Base-by-base conservation (phyloP, 2,329 filamentous ascomycete genomes). In the Zasmidium angulare region DNA sequence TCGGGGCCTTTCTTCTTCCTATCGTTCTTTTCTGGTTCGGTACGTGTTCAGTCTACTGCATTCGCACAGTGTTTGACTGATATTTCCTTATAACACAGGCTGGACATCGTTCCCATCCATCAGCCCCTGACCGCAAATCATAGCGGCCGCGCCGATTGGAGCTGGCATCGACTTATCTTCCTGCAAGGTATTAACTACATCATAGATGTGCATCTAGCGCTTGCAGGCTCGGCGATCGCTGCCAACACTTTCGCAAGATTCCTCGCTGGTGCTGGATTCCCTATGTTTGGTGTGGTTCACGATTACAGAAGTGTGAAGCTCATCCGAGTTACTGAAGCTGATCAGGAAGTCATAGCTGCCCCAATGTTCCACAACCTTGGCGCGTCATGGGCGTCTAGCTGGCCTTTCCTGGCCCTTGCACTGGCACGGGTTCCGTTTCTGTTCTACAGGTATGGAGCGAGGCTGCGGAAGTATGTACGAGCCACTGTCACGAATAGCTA, bases 31-130 rank as follows among this genome's bases (percentile, higher is more conserved):
- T 82, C 69, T 40, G 78, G 79, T 36, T 80, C 59, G 78, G 74
- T 43, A 43, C 36, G 36, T 43, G 11, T 29, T 11, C 26, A 29
- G 4, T 11, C 11, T 29, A 3, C 7, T 43, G 3, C 14, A 43
- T 43, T 17, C 7, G 6, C 36, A 29, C 26, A 6, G 26, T 11
- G 26, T 29, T 29, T 43, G 12, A 19, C 36, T 43, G 14, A 43
- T 17, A 43, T 14, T 3, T 17, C 4, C n/a, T 43, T 7, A 7
- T 43, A 17, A 7, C n/a, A 43, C 36, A 43, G 36, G 36, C 36
- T 89, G 86, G 86, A 88, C 71, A 1, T 74, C 71, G 1, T 66
- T 66, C 22, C 72, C 73, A 1, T 46, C 59, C 26, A 64, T 79
- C 50, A 71, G 64, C n/a, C 78, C 77, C 72, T 72, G 77, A 40